Percentiles rank a stretch among this genome's conserved stretches.
phyloP scores from a whole-genome alignment of 2,329 filamentous ascomycete species.

The Exophiala sp. region DNA sequence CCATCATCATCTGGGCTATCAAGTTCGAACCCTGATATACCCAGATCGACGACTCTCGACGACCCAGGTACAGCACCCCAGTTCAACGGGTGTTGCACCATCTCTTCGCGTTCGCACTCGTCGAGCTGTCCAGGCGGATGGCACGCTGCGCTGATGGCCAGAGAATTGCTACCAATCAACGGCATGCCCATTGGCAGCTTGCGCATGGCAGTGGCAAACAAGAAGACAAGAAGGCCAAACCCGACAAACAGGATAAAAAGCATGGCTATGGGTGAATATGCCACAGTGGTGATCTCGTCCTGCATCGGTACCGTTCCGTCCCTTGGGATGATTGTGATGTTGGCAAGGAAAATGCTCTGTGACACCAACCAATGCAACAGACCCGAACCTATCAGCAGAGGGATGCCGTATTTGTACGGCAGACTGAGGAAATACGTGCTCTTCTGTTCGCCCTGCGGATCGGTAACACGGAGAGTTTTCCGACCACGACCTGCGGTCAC shows the following conservation, averaged over 20 bases:
- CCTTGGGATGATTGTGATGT: conserved; percentile 30
- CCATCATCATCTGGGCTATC: conserved; percentile 11
- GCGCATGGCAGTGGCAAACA: conserved; percentile 22
- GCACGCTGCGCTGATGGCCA: conserved; percentile 36
- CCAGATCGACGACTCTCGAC: conserved; percentile 13
- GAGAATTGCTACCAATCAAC: conserved; percentile 32
- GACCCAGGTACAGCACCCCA: conserved; percentile 27
- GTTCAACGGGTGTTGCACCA: conserved; percentile 24
- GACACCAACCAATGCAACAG: conserved; percentile 51
- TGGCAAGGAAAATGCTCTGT: conserved; percentile 45
- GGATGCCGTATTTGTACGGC: conserved; percentile 44
- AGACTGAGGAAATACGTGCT: conserved; percentile 43
- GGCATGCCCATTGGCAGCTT: conserved; percentile 31
- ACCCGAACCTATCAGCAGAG: conserved; percentile 35
- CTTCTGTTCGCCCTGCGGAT: conserved; percentile 36
- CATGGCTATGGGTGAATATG: conserved; percentile 28
- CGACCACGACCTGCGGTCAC: conserved; percentile 33
- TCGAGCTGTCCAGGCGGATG: conserved; percentile 25
- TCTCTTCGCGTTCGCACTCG: conserved; percentile 21
- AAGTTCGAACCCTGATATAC: conserved; percentile 12
- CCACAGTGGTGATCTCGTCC: conserved; percentile 26
- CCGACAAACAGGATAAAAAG: conserved; percentile 24
- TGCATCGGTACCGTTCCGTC: conserved; percentile 20
- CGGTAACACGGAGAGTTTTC: conserved; percentile 37
- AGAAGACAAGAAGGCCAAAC: conserved; percentile 16